Evolutionary conservation across 169 alveolate genomes (phyloP).

Genomic region (Cryptosporidium sp.): DNA sequence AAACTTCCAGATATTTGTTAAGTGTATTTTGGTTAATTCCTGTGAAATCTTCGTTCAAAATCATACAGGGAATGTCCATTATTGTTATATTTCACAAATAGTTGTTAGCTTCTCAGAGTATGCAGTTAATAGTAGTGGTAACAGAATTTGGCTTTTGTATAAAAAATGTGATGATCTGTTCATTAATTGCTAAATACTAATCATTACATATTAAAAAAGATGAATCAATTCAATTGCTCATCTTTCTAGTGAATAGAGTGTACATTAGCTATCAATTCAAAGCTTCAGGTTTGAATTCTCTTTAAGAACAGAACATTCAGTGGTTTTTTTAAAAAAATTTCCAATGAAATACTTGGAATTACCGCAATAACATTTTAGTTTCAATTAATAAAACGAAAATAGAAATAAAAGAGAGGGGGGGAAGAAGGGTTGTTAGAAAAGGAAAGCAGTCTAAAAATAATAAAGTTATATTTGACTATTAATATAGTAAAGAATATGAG

Average conservation of each 20-base stretch:
- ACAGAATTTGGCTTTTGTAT: background rate
- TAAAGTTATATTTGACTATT: background rate
- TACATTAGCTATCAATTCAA: too few relatives aligned
- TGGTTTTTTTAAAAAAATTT: too few relatives aligned
- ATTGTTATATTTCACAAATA: too few relatives aligned
- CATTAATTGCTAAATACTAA: too few relatives aligned
- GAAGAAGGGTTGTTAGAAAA: background rate
- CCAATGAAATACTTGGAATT: background rate
- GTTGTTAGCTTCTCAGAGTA: background rate
- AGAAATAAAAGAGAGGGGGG: background rate
- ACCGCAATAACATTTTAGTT: background rate
- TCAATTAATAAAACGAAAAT: background rate
- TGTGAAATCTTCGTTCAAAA: slow-evolving; percentile 18
- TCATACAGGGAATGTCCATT: background rate
- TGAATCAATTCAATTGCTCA: background rate
- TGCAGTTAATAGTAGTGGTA: too few relatives aligned
- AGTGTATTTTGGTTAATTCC: background rate
- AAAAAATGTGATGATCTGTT: too few relatives aligned
- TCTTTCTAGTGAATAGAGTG: background rate
- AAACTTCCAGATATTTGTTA: background rate
- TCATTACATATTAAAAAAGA: too few relatives aligned
- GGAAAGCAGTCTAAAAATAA: background rate
- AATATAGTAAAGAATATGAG: slow-evolving; percentile 20
- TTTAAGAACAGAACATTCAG: too few relatives aligned
- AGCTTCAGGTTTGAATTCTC: too few relatives aligned